Evolutionary conservation across 2,329 filamentous ascomycete genomes (phyloP).

Genomic region (Fonsecaea pugnacius): DNA sequence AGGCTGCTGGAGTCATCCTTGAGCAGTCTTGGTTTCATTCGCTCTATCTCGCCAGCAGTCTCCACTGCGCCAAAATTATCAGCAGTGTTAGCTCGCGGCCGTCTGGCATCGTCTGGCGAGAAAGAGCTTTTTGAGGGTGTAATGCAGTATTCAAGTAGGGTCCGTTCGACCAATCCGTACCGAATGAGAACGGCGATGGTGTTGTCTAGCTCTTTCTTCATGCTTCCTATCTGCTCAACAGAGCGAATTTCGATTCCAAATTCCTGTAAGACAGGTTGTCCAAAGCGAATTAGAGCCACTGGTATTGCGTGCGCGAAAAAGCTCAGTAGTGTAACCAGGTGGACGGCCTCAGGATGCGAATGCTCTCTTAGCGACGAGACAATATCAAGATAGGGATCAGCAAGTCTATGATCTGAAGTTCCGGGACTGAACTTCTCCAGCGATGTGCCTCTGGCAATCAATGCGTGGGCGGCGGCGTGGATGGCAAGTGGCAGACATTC

Average conservation of each 20-base stretch:
- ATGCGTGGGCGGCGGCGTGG: conserved; percentile 66
- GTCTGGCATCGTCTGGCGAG: conserved; percentile 24
- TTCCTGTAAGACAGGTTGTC: conserved; percentile 45
- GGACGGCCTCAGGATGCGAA: conserved; percentile 60
- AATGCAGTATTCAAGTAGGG: conserved; percentile 42
- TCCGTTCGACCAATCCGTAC: conserved; percentile 52
- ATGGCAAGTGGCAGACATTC: conserved; percentile 70
- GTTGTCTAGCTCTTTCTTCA: conserved; percentile 49
- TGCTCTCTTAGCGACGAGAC: conserved; percentile 50
- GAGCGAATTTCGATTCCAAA: conserved; percentile 47
- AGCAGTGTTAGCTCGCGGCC: conserved; percentile 5
- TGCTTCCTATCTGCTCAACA: conserved; percentile 41
- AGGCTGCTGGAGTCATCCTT: conserved; percentile 25
- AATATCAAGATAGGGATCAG: conserved; percentile 53
- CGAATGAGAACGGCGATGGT: conserved; percentile 52
- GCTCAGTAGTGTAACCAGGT: conserved; percentile 66
- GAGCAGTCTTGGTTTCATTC: background rate
- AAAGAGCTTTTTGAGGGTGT: conserved; percentile 20
- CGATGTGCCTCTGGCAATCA: conserved; percentile 65
- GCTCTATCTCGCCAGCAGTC: background rate
- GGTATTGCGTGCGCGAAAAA: conserved; percentile 70
- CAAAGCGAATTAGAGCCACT: conserved; percentile 66
- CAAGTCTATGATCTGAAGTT: conserved; percentile 60
- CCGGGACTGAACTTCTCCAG: conserved; percentile 63
- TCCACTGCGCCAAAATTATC: background rate